Base-by-base conservation (phyloP, 371 early-diverging fungal genomes). In the Catenaria anguillulae region DNA sequence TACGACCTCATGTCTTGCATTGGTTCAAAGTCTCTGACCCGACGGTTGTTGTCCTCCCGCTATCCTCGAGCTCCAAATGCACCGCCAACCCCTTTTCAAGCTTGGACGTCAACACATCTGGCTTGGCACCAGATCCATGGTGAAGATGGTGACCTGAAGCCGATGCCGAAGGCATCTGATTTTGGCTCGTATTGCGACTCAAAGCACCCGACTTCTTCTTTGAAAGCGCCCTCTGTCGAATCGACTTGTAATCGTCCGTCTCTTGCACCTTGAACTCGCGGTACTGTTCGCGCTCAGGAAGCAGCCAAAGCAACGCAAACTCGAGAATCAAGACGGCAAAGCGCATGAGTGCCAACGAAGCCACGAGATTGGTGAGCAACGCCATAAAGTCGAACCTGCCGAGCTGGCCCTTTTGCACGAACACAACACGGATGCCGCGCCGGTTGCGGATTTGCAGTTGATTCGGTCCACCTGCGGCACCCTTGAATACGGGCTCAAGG, bases 241-340 rank as follows among this genome's bases (percentile, higher is more conserved):
- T n/a, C n/a, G n/a, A n/a, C n/a, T n/a, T n/a, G n/a, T 37, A 42
- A 17, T 73, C 75, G 23, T 66, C 66, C 21, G 77, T 74, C 36
- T 34, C 62, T 50, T 77, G 71, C 46, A 70, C 78, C 64, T 79
- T 79, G 58, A 67, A 66, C 0, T 69, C 61, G n/a, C 48, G 60
- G 60, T 79, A 80, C 26, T 68, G 40, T 24, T 74, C 61, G 55
- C 72, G 65, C 35, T 75, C 67, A 43, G 78, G 75, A 59, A 77
- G 66, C 33, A 77, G 40, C 33, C 71, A 64, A 56, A 79, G 60
- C 80, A 82, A 79, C 46, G 75, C 67, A 13, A 71, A 54, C 54
- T 82, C 83, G 36, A 79, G 77, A 1, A 79, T 54, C 23, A 75
- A 46, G 24, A 74, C 69, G 33, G 81, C 81, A 24, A 78, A 64